phyloP scores from a whole-genome alignment of 306 rosid genomes.

The Hippophae rhamnoides region DNA sequence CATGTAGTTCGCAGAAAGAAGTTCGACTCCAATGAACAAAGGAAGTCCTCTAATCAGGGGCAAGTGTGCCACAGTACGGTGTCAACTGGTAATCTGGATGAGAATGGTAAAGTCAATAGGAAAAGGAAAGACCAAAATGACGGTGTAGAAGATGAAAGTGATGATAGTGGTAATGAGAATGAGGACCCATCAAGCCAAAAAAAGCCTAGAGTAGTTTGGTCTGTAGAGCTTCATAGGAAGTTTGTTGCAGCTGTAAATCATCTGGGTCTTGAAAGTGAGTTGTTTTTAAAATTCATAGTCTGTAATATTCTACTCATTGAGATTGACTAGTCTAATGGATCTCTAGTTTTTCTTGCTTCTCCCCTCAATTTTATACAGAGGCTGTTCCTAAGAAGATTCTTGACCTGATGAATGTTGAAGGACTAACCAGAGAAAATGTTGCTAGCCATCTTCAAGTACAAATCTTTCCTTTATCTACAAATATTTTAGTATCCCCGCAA shows the following conservation, averaged over 20 bases:
- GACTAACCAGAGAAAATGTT: slow-evolving; percentile 82
- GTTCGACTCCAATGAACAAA: slow-evolving; percentile 37
- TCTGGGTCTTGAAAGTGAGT: slow-evolving; percentile 71
- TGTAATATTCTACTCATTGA: background rate
- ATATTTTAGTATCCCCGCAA: background rate
- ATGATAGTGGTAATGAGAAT: slow-evolving; percentile 33
- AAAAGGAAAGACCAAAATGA: slow-evolving; percentile 52
- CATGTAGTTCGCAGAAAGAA: slow-evolving; percentile 66
- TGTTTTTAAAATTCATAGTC: background rate
- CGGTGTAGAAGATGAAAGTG: slow-evolving; percentile 48
- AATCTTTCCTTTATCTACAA: slow-evolving; percentile 11
- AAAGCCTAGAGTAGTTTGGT: slow-evolving; percentile 72
- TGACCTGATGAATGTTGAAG: slow-evolving; percentile 78
- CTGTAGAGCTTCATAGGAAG: slow-evolving; percentile 52
- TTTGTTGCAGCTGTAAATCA: slow-evolving; percentile 62
- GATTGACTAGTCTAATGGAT: background rate
- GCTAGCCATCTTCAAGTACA: slow-evolving; percentile 89
- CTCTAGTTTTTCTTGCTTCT: background rate
- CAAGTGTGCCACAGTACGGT: slow-evolving; percentile 17
- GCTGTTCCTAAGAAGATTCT: slow-evolving; percentile 83
- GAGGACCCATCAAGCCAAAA: slow-evolving; percentile 52
- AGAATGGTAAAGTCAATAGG: slow-evolving; percentile 20
- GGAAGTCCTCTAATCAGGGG: slow-evolving; percentile 19
- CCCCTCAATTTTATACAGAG: slow-evolving; percentile 35
- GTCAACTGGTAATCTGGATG: slow-evolving; percentile 24